Evolutionary conservation across 805 yeast species (phyloP), one percentile per base, ranked within the genome.

Genomic region (Tetrapisispora pingtungensis): DNA sequence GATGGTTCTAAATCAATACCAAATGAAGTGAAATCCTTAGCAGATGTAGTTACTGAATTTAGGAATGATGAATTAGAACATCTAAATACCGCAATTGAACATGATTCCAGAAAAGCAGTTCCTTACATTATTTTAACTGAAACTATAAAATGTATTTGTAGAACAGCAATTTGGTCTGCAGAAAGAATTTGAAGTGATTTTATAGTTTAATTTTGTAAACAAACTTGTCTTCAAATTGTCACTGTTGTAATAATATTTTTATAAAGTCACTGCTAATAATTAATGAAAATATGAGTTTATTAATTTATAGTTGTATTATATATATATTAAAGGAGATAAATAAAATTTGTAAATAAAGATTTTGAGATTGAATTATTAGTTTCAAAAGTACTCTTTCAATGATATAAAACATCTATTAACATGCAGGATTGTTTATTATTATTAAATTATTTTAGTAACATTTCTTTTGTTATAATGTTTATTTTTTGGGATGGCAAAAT

Each of bases 41-140:
- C 77, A 49, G 68, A 73, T 24, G 72, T 77, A 1, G 81, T 93
- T 42, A 78, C 78, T 46, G 70, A 75, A 42, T 93, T 90, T 61
- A 74, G 98, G 59, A 97, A 90, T 60, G 95, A 90, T 42, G 98
- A 90, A 64, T 70, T 90, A 47, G 97, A 90, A 65, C 98, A 93
- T 68, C 72, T 93, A 53, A 87, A 93, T 54, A 90, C 96, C 0
- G 98, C 98, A 0, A 77, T 93, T 18, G 84, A 84, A 53, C 74
- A 93, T 57, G 97, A 90, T 60, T 89, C 97, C 0, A 85, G 88
- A 52, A 78, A 80, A 54, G 98, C 98, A 2, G 84, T 86, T 40
- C 98, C 97, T 1, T 93, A 93, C 65, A 75, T 84, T 74, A 61
- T 90, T 31, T 70, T 93, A 39, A 90, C 97, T 0, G 97, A 90